These are phyloP conservation scores for Populus hybrid DNA, from an alignment of 441 rosid genomes.

Conservation along the genomic window DNA sequence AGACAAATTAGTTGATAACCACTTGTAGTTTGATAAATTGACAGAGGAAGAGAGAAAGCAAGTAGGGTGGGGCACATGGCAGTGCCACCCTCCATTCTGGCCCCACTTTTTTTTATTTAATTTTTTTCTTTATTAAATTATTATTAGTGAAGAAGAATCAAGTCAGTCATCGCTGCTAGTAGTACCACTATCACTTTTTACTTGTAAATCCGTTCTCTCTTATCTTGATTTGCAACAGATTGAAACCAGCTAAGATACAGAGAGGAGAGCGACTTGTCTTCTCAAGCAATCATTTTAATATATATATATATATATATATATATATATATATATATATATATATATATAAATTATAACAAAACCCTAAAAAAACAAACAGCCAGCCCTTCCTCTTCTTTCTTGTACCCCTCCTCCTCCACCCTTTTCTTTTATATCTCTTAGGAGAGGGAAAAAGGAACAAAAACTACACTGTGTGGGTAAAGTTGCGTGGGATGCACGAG, in stretches of 20 bases:
- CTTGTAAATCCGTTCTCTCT: slow-evolving; percentile 7
- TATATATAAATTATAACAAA: background rate
- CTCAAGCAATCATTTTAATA: slow-evolving; percentile 13
- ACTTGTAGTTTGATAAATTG: background rate
- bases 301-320: too few relatives aligned
- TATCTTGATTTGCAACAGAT: slow-evolving; percentile 18
- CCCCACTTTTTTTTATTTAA: background rate
- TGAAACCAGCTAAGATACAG: slow-evolving; percentile 37
- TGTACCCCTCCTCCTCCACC: background rate
- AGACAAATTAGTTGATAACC: background rate
- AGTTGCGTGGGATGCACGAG: background rate
- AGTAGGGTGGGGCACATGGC: too few relatives aligned
- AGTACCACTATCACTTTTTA: too few relatives aligned
- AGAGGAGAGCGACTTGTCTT: slow-evolving; percentile 25
- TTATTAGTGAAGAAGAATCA: too few relatives aligned
- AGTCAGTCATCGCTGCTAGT: too few relatives aligned
- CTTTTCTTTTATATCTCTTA: too few relatives aligned
- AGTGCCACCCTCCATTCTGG: too few relatives aligned
- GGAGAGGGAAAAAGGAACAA: background rate
- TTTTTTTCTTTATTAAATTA: background rate
- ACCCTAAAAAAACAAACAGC: background rate
- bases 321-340: too few relatives aligned
- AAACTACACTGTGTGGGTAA: background rate
- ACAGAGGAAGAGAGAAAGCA: too few relatives aligned
- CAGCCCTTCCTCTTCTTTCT: too few relatives aligned